Percentiles rank a stretch among this genome's conserved stretches.
Conservation (phyloP, 768 basidiomycete genomes). For the Tulasnella sp. region DNA sequence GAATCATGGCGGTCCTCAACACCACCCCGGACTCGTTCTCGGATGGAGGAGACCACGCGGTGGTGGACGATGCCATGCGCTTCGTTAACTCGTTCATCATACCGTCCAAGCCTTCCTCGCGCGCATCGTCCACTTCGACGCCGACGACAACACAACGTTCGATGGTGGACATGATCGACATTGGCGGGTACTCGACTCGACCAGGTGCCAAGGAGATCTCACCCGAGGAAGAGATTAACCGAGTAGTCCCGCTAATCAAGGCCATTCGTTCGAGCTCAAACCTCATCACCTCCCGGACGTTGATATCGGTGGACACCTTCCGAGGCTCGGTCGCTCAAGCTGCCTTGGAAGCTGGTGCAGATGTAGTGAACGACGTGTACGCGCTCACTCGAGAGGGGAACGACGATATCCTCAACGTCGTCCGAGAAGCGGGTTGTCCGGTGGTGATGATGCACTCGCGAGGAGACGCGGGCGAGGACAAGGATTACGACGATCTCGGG, state of each 20-base stretch:
- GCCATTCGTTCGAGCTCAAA: constrained; percentile 35
- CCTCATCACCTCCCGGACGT: constrained; percentile 25
- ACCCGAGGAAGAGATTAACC: constrained; percentile 51
- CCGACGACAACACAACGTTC: constrained; percentile 37
- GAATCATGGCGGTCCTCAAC: constrained; percentile 88
- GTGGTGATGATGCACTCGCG: constrained; percentile 92
- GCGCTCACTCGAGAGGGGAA: constrained; percentile 54
- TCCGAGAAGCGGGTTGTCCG: constrained; percentile 56
- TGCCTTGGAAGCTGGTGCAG: constrained; percentile 75
- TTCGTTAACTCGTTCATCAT: constrained; percentile 20
- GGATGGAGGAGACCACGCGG: constrained; percentile 57
- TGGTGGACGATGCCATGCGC: constrained; percentile 39
- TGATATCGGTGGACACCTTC: constrained; percentile 83
- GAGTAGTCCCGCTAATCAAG: constrained; percentile 62
- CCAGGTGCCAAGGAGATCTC: constrained; percentile 63
- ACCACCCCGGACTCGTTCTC: constrained; percentile 95
- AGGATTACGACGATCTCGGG: constrained; percentile 45
- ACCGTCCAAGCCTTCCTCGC: background rate
- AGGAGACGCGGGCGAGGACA: constrained; percentile 67
- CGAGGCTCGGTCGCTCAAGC: constrained; percentile 61
- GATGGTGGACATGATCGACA: constrained; percentile 73
- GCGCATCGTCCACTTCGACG: background rate
- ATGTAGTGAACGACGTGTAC: constrained; percentile 88
- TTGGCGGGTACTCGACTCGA: constrained; percentile 93
- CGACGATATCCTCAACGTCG: constrained; percentile 50